A percentile compares a stretch with the other conserved stretches of the same genome.
phyloP scores from a whole-genome alignment of 1,139 yeast species.

The Waltiozyma sp. region DNA sequence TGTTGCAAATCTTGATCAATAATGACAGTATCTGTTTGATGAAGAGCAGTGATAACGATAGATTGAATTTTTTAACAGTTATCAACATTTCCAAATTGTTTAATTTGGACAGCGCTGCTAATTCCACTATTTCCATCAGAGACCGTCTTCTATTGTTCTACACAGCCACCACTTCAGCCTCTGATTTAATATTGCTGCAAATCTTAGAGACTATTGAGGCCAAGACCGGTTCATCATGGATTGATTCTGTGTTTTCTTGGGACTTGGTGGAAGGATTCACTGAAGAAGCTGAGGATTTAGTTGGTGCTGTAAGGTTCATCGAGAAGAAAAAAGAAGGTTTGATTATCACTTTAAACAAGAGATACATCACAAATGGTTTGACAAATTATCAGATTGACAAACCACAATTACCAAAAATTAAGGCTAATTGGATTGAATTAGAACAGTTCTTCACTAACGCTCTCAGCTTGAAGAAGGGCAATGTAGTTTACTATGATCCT shows the following conservation, averaged over 20 bases:
- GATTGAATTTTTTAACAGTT: conserved; percentile 31
- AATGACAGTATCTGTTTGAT: conserved; percentile 31
- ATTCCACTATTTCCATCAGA: conserved; percentile 37
- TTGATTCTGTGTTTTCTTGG: conserved; percentile 51
- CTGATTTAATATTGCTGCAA: conserved; percentile 51
- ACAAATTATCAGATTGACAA: conserved; percentile 24
- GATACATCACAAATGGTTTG: conserved; percentile 38
- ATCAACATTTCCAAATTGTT: conserved; percentile 35
- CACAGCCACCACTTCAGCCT: conserved; percentile 48
- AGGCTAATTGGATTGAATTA: conserved; percentile 18
- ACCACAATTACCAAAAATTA: conserved; percentile 12
- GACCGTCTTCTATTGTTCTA: conserved; percentile 41
- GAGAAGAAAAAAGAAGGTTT: conserved; percentile 37
- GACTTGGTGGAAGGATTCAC: conserved; percentile 39
- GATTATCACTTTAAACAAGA: conserved; percentile 44
- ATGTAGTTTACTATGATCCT: conserved; percentile 39
- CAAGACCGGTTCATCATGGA: conserved; percentile 42
- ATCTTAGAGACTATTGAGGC: conserved; percentile 49
- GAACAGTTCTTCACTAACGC: conserved; percentile 20
- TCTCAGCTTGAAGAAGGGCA: conserved; percentile 5
- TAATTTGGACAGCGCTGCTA: conserved; percentile 32
- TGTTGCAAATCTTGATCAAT: conserved; percentile 55
- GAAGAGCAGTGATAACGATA: conserved; percentile 8
- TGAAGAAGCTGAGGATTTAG: conserved; percentile 31
- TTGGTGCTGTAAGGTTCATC: conserved; percentile 36